These are phyloP conservation scores for Persicaria tinctoria DNA, from an alignment of 148 eudicot species.

Conservation along the genomic window DNA sequence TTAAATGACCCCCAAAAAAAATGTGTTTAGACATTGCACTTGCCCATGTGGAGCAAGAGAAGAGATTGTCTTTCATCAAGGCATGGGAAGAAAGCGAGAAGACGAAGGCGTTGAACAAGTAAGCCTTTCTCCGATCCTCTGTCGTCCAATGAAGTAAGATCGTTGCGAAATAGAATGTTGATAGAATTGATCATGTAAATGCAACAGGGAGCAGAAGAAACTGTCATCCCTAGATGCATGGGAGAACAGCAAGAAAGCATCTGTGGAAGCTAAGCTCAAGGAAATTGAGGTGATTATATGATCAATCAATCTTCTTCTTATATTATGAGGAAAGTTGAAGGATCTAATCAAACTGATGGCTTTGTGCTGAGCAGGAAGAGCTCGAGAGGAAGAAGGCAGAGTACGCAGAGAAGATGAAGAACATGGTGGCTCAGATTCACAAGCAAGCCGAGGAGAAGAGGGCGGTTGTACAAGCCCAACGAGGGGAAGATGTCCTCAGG, in stretches of 20 bases:
- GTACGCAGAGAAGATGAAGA: conserved; percentile 55
- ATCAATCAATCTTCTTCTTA: background rate
- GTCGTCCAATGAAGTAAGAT: background rate
- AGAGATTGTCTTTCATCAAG: conserved; percentile 72
- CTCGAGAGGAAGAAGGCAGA: conserved; percentile 74
- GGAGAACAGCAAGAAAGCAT: conserved; percentile 70
- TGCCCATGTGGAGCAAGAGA: conserved; percentile 64
- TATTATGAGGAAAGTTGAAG: too few species aligned
- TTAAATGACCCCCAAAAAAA: background rate
- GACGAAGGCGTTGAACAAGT: conserved; percentile 35
- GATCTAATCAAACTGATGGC: background rate
- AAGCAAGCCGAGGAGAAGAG: conserved; percentile 43
- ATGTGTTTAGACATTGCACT: conserved; percentile 51
- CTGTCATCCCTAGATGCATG: conserved; percentile 47
- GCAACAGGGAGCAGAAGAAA: conserved; percentile 62
- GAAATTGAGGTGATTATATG: conserved; percentile 41
- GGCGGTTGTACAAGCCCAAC: conserved; percentile 55
- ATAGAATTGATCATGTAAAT: background rate
- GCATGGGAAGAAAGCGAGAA: conserved; percentile 96
- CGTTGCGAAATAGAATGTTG: background rate
- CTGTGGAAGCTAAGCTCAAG: conserved; percentile 50
- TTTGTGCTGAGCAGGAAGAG: conserved; percentile 43
- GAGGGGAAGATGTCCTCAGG: conserved; percentile 28
- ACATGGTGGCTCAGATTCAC: conserved; percentile 55
- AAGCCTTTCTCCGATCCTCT: background rate